These are phyloP conservation scores for Tricholoma furcatifolium DNA, from an alignment of 768 basidiomycete species.

Conservation along the genomic window DNA sequence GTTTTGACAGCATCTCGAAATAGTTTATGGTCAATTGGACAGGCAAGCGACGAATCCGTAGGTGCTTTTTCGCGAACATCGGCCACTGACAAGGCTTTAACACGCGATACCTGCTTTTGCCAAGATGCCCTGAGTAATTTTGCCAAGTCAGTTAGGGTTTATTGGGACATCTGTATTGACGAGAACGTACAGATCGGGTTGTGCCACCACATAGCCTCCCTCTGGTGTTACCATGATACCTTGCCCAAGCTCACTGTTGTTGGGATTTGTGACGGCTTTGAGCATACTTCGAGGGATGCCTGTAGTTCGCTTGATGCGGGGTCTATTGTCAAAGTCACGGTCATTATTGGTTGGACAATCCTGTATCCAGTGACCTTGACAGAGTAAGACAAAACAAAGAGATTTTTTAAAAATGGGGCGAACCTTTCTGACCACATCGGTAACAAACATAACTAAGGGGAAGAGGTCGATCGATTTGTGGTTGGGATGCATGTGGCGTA, in stretches of 20 bases:
- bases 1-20: constrained; percentile 94
- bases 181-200: constrained; percentile 85
- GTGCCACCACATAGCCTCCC: constrained; percentile 95
- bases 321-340: constrained; percentile 89
- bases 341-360: constrained; percentile 98
- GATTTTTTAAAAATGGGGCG: constrained; percentile 13
- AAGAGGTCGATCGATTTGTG: constrained; percentile 71
- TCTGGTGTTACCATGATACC: constrained; percentile 99
- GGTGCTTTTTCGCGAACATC: constrained; percentile 89
- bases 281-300: constrained; percentile 98
- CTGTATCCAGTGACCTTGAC: constrained; percentile 96
- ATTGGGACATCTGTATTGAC: neutral
- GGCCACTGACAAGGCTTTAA: constrained; percentile 79
- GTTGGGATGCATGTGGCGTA: constrained; percentile 42
- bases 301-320: constrained; percentile 95
- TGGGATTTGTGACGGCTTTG: constrained; percentile 91
- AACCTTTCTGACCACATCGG: constrained; percentile 97
- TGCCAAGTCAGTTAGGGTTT: neutral
- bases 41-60: constrained; percentile 74
- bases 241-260: constrained; percentile 62
- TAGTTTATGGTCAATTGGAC: constrained; percentile 90
- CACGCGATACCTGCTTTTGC: constrained; percentile 85
- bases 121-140: constrained; percentile 70
- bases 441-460: constrained; percentile 98
- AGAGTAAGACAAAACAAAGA: constrained; percentile 11